These are phyloP conservation scores for Diaporthe helianthi DNA, from an alignment of 2,329 filamentous ascomycete species.

Conservation along the genomic window DNA sequence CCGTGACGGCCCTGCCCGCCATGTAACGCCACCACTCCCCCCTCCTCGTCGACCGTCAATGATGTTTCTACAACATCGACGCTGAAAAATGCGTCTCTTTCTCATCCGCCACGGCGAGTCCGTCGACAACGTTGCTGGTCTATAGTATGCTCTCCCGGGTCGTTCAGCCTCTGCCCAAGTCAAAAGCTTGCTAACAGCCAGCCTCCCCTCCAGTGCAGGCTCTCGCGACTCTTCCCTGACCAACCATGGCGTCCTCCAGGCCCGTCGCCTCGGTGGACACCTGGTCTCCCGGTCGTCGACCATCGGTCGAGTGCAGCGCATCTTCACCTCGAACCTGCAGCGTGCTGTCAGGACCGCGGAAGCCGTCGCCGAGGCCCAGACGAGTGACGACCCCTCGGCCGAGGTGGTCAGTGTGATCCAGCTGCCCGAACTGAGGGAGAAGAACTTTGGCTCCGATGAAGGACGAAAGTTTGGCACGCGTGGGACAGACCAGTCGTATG, in stretches of 20 bases:
- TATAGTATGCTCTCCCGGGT: conserved; percentile 63
- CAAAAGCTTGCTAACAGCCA: conserved; percentile 57
- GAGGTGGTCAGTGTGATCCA: conserved; percentile 42
- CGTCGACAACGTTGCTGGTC: conserved; percentile 82
- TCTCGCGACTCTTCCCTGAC: conserved; percentile 82
- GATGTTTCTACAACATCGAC: conserved; percentile 14
- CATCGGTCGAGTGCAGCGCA: conserved; percentile 56
- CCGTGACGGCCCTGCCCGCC: background rate
- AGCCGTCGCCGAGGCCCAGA: conserved; percentile 66
- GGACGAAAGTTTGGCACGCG: conserved; percentile 62
- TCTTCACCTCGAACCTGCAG: conserved; percentile 81
- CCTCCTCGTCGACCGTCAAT: background rate
- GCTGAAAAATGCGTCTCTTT: conserved; percentile 59
- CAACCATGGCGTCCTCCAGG: conserved; percentile 81
- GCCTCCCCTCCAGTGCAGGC: conserved; percentile 64
- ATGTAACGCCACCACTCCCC: conserved; percentile 7
- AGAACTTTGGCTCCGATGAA: conserved; percentile 76
- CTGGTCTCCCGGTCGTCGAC: conserved; percentile 50
- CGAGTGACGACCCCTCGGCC: conserved; percentile 18
- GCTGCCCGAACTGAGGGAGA: conserved; percentile 68
- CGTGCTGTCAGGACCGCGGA: conserved; percentile 76
- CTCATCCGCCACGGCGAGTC: conserved; percentile 90
- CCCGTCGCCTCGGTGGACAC: conserved; percentile 71
- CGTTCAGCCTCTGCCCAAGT: conserved; percentile 28
- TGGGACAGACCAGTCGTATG: conserved; percentile 38